phyloP scores from a whole-genome alignment of 1,139 yeast species.

The Petasospora fabianii region DNA sequence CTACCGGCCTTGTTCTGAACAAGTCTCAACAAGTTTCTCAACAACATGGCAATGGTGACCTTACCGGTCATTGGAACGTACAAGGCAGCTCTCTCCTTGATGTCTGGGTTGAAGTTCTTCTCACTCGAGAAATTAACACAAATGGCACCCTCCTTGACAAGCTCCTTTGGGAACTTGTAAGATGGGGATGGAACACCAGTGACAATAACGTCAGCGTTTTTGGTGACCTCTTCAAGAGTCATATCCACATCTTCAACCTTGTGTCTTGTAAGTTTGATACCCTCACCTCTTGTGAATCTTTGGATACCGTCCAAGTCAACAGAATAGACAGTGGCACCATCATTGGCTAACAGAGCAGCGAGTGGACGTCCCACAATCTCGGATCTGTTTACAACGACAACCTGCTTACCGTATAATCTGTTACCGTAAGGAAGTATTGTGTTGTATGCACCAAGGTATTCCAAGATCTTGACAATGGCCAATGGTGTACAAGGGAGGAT shows the following conservation, averaged over 20 bases:
- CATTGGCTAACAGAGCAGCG: constrained; percentile 93
- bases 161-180: constrained; percentile 83
- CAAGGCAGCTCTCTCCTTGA: constrained; percentile 80
- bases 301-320: constrained; percentile 86
- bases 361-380: constrained; percentile 97
- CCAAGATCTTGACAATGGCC: constrained; percentile 90
- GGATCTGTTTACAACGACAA: constrained; percentile 85
- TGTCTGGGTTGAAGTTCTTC: constrained; percentile 76
- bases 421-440: constrained; percentile 80
- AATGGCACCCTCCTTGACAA: constrained; percentile 81
- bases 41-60: constrained; percentile 90
- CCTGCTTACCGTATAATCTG: constrained; percentile 86
- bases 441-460: constrained; percentile 85
- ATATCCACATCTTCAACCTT: constrained; percentile 66
- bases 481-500: constrained; percentile 95
- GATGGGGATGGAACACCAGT: constrained; percentile 88
- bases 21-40: constrained; percentile 80
- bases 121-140: constrained; percentile 87
- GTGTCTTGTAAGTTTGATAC: constrained; percentile 77
- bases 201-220: constrained; percentile 81
- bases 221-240: constrained; percentile 58
- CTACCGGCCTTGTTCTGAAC: constrained; percentile 46
- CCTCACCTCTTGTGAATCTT: constrained; percentile 91
- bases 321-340: constrained; percentile 94
- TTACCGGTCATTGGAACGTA: constrained; percentile 96